A percentile compares a stretch with the other conserved stretches of the same genome.
Conservation (phyloP, 1,139 yeast species). For the Arxiozyma heterogenica region DNA sequence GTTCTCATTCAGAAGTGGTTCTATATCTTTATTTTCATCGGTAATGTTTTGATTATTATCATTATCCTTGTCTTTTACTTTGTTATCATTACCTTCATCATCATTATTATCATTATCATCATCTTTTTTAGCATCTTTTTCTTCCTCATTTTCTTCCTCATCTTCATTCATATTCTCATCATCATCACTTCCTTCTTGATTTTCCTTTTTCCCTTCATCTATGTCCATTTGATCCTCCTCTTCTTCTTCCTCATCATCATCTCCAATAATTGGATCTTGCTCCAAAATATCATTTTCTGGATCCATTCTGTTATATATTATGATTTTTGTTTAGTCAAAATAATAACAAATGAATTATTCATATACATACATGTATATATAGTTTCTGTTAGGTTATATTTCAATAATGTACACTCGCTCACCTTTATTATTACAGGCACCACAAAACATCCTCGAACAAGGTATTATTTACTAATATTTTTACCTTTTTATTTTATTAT, state of each 20-base stretch:
- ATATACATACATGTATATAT: no score
- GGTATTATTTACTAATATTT: no score
- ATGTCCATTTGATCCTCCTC: slow-evolving; percentile 28
- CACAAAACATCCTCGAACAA: neutral
- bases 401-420: no score
- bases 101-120: slow-evolving; percentile 14
- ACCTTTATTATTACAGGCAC: neutral
- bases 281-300: slow-evolving; percentile 27
- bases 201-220: slow-evolving; percentile 25
- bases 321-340: slow-evolving; percentile 2
- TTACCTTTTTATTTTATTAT: no score
- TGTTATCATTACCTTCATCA: slow-evolving; percentile 23
- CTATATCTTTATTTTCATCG: neutral
- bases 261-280: slow-evolving; percentile 21
- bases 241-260: slow-evolving; percentile 21
- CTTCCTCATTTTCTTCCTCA: slow-evolving; percentile 23
- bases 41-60: neutral
- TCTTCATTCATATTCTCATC: slow-evolving; percentile 30
- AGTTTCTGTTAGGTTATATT: neutral
- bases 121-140: slow-evolving; percentile 19
- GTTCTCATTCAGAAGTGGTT: neutral
- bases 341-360: no score
- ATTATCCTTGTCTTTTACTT: slow-evolving; percentile 1
- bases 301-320: slow-evolving; percentile 7
- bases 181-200: slow-evolving; percentile 25